phyloP scores from a whole-genome alignment of 2,329 filamentous ascomycete species.

The Exophiala xenobiotica region DNA sequence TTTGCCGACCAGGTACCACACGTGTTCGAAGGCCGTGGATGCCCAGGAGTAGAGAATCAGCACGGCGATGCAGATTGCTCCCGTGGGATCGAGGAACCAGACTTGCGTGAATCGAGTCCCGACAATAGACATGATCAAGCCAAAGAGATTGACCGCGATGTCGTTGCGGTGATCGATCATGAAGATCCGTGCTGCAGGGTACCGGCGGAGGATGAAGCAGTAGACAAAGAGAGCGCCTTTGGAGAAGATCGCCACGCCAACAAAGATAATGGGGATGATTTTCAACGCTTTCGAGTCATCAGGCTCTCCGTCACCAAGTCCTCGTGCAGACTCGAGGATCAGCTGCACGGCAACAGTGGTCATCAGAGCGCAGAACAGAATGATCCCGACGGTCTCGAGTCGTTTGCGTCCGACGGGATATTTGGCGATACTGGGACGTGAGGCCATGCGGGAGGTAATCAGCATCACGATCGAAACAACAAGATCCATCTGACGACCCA shows the following conservation, averaged over 20 bases:
- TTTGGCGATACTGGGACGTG: conserved; percentile 40
- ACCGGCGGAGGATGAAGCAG: conserved; percentile 28
- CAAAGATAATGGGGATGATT: conserved; percentile 56
- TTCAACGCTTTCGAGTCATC: conserved; percentile 50
- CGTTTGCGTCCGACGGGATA: conserved; percentile 54
- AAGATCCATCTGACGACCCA: conserved; percentile 53
- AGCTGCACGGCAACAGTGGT: conserved; percentile 65
- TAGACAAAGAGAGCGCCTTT: conserved; percentile 30
- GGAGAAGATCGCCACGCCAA: conserved; percentile 45
- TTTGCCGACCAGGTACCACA: conserved; percentile 62
- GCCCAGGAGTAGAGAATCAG: conserved; percentile 63
- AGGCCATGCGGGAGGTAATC: conserved; percentile 60
- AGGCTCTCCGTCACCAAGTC: conserved; percentile 46
- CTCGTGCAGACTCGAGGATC: conserved; percentile 58
- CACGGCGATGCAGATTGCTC: conserved; percentile 60
- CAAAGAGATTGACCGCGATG: conserved; percentile 56
- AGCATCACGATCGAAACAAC: conserved; percentile 65
- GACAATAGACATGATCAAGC: conserved; percentile 56
- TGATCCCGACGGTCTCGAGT: conserved; percentile 64
- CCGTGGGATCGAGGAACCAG: conserved; percentile 63
- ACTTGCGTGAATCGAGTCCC: conserved; percentile 45
- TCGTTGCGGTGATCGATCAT: conserved; percentile 58
- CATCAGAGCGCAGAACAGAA: conserved; percentile 66
- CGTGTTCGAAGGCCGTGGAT: conserved; percentile 60
- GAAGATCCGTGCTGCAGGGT: conserved; percentile 27